A percentile compares a stretch with the other conserved stretches of the same genome.
Evolutionary conservation across 495 filamentous ascomycete genomes (phyloP).

Genomic region (Aspergillus baeticus): DNA sequence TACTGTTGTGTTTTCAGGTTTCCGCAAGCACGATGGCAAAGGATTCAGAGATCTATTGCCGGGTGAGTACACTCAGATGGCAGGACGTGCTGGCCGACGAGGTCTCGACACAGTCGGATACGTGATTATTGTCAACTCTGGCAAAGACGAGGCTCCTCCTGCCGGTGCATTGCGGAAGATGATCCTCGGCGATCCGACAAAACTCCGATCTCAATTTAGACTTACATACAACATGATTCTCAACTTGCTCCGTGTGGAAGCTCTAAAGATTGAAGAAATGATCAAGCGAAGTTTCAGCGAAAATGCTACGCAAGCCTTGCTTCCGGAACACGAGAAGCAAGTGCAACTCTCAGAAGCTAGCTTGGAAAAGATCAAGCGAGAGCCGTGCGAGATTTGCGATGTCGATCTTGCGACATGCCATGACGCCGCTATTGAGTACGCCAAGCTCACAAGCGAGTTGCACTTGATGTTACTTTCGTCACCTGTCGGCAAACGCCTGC

Average conservation of each 20-base stretch:
- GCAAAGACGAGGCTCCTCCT: slow-evolving; percentile 85
- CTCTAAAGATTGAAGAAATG: slow-evolving; percentile 99
- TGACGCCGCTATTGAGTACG: slow-evolving; percentile 73
- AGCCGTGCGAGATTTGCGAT: slow-evolving; percentile 81
- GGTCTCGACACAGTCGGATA: slow-evolving; percentile 89
- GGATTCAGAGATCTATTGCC: slow-evolving; percentile 86
- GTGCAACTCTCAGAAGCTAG: slow-evolving; percentile 92
- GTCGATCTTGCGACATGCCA: slow-evolving; percentile 75
- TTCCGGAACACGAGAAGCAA: slow-evolving; percentile 92
- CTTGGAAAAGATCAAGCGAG: slow-evolving; percentile 82
- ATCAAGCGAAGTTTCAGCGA: slow-evolving; percentile 99
- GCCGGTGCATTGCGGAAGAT: slow-evolving; percentile 77
- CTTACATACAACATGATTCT: slow-evolving; percentile 99
- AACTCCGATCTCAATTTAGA: slow-evolving; percentile 92
- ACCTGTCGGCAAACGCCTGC: slow-evolving; percentile 77
- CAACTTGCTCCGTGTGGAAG: slow-evolving; percentile 92
- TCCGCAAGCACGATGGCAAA: slow-evolving; percentile 92
- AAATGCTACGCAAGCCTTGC: slow-evolving; percentile 93
- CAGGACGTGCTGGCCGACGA: slow-evolving; percentile 88
- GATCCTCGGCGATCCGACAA: slow-evolving; percentile 95
- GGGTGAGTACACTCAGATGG: slow-evolving; percentile 99
- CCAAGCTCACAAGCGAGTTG: slow-evolving; percentile 68
- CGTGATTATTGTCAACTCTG: slow-evolving; percentile 86
- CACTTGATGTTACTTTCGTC: slow-evolving; percentile 68
- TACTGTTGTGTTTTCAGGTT: slow-evolving; percentile 97